Evolutionary conservation across 805 yeast genomes (phyloP).

Genomic region (Tetrapisispora taiwanensis): DNA sequence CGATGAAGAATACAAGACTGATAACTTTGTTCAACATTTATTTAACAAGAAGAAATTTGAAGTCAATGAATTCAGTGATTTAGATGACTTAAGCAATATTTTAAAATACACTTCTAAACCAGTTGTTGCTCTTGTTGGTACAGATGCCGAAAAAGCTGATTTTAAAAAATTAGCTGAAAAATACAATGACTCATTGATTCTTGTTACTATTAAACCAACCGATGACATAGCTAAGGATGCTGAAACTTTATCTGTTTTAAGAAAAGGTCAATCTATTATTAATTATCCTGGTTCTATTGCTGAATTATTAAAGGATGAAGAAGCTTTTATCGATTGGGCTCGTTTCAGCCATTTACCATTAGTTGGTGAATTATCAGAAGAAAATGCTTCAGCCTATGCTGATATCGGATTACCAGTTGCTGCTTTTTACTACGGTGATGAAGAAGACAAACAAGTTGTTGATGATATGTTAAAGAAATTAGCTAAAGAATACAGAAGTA

Average conservation of each 20-base stretch:
- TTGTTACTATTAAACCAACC: too few relatives aligned
- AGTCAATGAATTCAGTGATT: conserved; percentile 42
- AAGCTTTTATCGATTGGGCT: conserved; percentile 35
- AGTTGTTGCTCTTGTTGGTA: conserved; percentile 47
- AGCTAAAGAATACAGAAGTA: conserved; percentile 71
- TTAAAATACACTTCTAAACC: conserved; percentile 33
- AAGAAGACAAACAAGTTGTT: conserved; percentile 55
- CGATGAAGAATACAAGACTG: conserved; percentile 78
- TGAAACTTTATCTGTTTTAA: conserved; percentile 10
- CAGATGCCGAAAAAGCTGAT: conserved; percentile 38
- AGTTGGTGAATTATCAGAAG: conserved; percentile 60
- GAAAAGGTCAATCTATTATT: conserved; percentile 17
- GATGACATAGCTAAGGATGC: too few relatives aligned
- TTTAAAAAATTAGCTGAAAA: conserved; percentile 50
- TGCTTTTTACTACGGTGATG: conserved; percentile 70
- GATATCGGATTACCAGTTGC: conserved; percentile 67
- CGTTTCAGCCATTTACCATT: conserved; percentile 19
- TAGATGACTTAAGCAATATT: conserved; percentile 41
- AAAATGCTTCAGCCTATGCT: conserved; percentile 68
- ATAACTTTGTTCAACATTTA: conserved; percentile 70
- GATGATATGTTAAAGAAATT: conserved; percentile 43
- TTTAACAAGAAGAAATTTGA: conserved; percentile 72
- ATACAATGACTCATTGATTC: conserved; percentile 50
- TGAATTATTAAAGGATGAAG: conserved; percentile 27
- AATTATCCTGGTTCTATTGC: conserved; percentile 21